Conservation (phyloP, 768 basidiomycete species). For the Phylloporus rhodoxanthus region DNA sequence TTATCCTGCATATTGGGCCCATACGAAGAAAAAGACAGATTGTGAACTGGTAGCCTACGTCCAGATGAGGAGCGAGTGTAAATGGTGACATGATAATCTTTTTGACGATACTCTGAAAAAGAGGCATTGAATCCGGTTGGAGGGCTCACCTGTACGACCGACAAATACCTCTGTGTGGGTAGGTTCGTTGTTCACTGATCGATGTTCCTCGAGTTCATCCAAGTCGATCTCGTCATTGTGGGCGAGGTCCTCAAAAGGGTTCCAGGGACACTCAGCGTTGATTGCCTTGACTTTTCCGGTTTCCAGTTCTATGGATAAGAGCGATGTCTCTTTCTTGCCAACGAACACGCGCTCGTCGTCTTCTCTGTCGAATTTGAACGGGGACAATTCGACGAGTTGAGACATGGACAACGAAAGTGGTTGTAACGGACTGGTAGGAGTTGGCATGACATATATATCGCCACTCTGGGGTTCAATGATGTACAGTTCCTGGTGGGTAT, state of each 20-base stretch:
- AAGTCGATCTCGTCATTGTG: slow-evolving; percentile 42
- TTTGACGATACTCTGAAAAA: slow-evolving; percentile 8
- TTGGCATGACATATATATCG: slow-evolving; percentile 81
- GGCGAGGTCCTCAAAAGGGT: slow-evolving; percentile 53
- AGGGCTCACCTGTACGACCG: slow-evolving; percentile 54
- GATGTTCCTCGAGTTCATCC: slow-evolving; percentile 54
- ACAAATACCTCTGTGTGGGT: slow-evolving; percentile 49
- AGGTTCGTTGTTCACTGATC: slow-evolving; percentile 27
- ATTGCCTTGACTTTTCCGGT: slow-evolving; percentile 76
- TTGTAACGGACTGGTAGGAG: slow-evolving; percentile 64
- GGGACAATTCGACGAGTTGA: slow-evolving; percentile 85
- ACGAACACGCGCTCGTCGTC: slow-evolving; percentile 74
- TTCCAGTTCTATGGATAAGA: slow-evolving; percentile 68
- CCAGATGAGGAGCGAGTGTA: slow-evolving; percentile 45
- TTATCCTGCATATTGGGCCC: slow-evolving; percentile 88
- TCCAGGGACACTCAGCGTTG: slow-evolving; percentile 74
- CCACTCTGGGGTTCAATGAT: slow-evolving; percentile 95
- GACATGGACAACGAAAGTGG: slow-evolving; percentile 89
- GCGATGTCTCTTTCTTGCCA: slow-evolving; percentile 84
- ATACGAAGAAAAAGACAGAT: slow-evolving; percentile 85
- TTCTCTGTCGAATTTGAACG: slow-evolving; percentile 60
- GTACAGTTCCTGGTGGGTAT: slow-evolving; percentile 64
- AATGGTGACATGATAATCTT: slow-evolving; percentile 89
- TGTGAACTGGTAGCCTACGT: slow-evolving; percentile 53
- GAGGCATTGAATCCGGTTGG: neutral